These are phyloP conservation scores for Neofusicoccum parvum DNA, from an alignment of 2,329 filamentous ascomycete genomes.

Conservation along the genomic window DNA sequence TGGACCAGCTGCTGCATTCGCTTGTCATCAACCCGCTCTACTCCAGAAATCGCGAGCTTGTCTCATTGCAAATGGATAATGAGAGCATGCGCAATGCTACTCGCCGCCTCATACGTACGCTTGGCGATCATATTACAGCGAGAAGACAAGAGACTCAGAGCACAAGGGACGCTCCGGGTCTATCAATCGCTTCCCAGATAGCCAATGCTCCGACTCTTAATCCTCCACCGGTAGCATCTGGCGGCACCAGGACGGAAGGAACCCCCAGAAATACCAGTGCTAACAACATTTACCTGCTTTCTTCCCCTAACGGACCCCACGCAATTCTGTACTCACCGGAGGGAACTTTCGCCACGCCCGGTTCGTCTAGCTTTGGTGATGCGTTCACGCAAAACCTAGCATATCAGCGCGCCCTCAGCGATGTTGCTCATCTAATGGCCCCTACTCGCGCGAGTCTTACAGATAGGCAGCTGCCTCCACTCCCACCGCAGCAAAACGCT, in stretches of 20 bases:
- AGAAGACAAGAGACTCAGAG: not conserved
- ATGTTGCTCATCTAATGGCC: slow-evolving; percentile 2
- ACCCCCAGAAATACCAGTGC: slow-evolving; percentile 23
- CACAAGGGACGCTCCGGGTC: not conserved
- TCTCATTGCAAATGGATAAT: slow-evolving; percentile 33
- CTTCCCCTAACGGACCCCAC: slow-evolving; percentile 40
- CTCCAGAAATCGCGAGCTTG: slow-evolving; percentile 33
- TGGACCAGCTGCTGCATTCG: slow-evolving; percentile 31
- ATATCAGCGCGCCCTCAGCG: slow-evolving; percentile 15
- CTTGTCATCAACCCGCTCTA: slow-evolving; percentile 30
- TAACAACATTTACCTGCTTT: slow-evolving; percentile 37
- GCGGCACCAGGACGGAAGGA: not conserved
- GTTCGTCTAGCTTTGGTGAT: not conserved
- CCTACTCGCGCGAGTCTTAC: slow-evolving; percentile 1
- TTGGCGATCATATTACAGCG: not conserved
- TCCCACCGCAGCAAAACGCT: not conserved
- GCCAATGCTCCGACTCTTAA: too few relatives aligned
- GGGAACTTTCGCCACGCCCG: not conserved
- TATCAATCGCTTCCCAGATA: not conserved
- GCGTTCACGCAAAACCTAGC: slow-evolving; percentile 5
- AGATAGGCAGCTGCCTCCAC: not conserved
- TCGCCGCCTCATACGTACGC: slow-evolving; percentile 3
- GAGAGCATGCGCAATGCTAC: slow-evolving; percentile 29
- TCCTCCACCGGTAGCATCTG: too few relatives aligned
- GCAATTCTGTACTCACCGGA: slow-evolving; percentile 31